Base-by-base conservation (phyloP, 2,329 filamentous ascomycete genomes). In the Aspergillus caelatus region DNA sequence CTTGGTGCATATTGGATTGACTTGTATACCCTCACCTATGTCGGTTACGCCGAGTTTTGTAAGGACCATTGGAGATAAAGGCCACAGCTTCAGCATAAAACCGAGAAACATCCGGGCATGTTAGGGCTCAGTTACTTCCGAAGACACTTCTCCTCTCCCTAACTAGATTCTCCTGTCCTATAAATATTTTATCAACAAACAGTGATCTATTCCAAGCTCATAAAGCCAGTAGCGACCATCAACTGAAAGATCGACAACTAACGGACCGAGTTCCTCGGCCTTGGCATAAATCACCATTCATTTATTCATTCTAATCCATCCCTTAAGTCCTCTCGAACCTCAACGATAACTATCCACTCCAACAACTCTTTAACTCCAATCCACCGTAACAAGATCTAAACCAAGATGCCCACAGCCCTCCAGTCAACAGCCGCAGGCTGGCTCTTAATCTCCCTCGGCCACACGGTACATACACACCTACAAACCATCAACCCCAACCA, bases 401-500 rank as follows among this genome's bases (percentile, higher is more conserved):
- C 39, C 48, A 60, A 39, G 28, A 67, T 67, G 65, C 48, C 63
- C 23, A 64, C 55, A 32, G 43, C 62, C 21, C 67, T 69, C 23
- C 56, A 66, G 57, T 41, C 56, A 30, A 66, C 67, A 30, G 65
- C 65, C 43, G 32, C 52, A 11, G 58, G 61, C 52, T 70, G 68
- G 68, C 48, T 69, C 16, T 21, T 68, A 23, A 54, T 69, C 30
- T 68, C 68, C 16, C 39, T 69, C 14, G 68, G 62, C 54, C 68
- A 70, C 52, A 66, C 67, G 2, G 68, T 70, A 66, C 11, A 58
- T 32, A 26, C 34, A 12, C 54, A 32, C 11, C 21, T 32, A 34
- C 12, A 16, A n/a, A 19, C 23, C 23, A 14, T 32, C 7, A 36
- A 54, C 14, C 32, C 52, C 30, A 21, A 9, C 21, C 32, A 7